Conservation (phyloP, 495 filamentous ascomycete species). For the Echria macrotheca region DNA sequence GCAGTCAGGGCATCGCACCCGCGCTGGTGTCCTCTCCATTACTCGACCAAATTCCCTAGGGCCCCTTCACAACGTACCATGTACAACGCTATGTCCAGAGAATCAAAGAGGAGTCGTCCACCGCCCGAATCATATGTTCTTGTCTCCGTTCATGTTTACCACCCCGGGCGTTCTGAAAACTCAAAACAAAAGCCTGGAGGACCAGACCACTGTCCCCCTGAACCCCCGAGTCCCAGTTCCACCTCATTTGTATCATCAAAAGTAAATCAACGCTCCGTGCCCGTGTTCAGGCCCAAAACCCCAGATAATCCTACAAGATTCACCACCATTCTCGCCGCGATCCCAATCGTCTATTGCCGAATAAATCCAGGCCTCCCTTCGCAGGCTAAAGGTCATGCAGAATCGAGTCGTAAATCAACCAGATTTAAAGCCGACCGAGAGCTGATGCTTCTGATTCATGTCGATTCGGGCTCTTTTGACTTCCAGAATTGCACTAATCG, state of each 20-base stretch:
- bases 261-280: conserved; percentile 25
- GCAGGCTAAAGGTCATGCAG: too few species aligned
- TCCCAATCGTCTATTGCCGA: too few species aligned
- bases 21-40: neutral
- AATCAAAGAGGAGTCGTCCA: conserved; percentile 30
- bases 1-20: too few species aligned
- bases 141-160: conserved; percentile 21
- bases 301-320: conserved; percentile 24
- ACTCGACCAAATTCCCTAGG: neutral
- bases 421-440: too few species aligned
- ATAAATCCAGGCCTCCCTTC: too few species aligned
- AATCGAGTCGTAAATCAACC: too few species aligned
- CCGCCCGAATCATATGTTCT: conserved; percentile 28
- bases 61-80: neutral
- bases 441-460: too few species aligned
- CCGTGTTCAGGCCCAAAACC: conserved; percentile 12
- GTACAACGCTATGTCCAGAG: conserved; percentile 38
- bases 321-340: too few species aligned
- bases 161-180: conserved; percentile 13
- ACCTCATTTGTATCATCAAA: conserved; percentile 38
- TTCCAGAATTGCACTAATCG: conserved; percentile 84
- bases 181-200: conserved; percentile 16
- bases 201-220: conserved; percentile 19
- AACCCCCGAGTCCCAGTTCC: conserved; percentile 19
- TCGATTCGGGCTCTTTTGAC: conserved; percentile 33